Evolutionary conservation across 768 basidiomycete genomes (phyloP).

Genomic region (Boletus patriciae): DNA sequence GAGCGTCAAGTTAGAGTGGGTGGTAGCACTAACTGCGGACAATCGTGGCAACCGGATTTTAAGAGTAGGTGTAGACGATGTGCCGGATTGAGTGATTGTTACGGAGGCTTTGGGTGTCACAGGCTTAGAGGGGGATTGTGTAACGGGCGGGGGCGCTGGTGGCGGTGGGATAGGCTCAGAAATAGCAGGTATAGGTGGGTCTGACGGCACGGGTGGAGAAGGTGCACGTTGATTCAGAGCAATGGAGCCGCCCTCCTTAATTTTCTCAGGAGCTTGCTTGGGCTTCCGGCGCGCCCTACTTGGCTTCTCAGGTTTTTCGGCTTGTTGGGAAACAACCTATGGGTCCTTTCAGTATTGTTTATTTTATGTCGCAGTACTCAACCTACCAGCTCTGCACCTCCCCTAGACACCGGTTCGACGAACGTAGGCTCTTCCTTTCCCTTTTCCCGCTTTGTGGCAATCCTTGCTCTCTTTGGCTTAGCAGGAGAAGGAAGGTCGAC

Average conservation of each 20-base stretch:
- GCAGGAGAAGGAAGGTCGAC: slow-evolving; percentile 24
- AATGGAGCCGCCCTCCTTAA: slow-evolving; percentile 16
- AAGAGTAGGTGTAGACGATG: slow-evolving; percentile 35
- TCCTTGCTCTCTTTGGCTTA: slow-evolving; percentile 33
- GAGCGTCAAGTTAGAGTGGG: slow-evolving; percentile 22
- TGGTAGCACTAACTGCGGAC: slow-evolving; percentile 29
- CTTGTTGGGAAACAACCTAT: slow-evolving; percentile 14
- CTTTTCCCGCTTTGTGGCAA: slow-evolving; percentile 28
- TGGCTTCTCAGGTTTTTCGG: slow-evolving; percentile 14
- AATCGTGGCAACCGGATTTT: slow-evolving; percentile 36
- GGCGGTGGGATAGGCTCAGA: slow-evolving; percentile 13
- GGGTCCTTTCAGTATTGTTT: slow-evolving; percentile 1
- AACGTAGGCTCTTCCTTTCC: slow-evolving; percentile 24
- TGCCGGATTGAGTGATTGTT: slow-evolving; percentile 34
- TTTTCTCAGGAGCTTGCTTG: slow-evolving; percentile 15
- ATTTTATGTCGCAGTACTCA: background rate
- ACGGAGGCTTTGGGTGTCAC: slow-evolving; percentile 35
- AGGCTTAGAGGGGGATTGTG: slow-evolving; percentile 23
- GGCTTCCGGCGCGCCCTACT: slow-evolving; percentile 28
- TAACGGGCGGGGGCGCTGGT: slow-evolving; percentile 7
- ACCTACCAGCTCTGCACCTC: slow-evolving; percentile 19
- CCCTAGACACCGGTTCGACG: slow-evolving; percentile 4
- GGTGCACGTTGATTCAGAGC: slow-evolving; percentile 10
- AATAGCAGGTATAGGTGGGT: slow-evolving; percentile 14
- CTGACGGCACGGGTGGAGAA: slow-evolving; percentile 12